Base-by-base conservation (phyloP, 208 protist genomes). In the Leishmania turanica region DNA sequence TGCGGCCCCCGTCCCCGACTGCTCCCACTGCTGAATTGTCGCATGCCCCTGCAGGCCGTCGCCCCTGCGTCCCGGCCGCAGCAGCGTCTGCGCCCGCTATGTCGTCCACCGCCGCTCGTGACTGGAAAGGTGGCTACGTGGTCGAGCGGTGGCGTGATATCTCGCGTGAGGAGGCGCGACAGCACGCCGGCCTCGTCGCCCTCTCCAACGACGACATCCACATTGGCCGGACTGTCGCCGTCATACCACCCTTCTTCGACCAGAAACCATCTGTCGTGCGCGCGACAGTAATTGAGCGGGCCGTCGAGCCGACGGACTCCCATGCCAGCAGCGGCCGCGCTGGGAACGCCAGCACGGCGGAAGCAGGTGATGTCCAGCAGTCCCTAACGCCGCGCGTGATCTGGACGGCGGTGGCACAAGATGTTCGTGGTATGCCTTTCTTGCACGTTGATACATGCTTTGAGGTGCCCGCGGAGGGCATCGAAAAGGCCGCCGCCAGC, bases 211-310 rank as follows among this genome's bases (percentile, higher is more conserved):
- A 87, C 1, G 74, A 64, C 3, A 81, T 97, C 17, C 87, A 84
- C 40, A 68, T 85, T 77, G 93, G 93, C 37, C 78, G 85, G 74
- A 91, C 80, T 21, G 93, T 97, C 37, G 88, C 89, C 0, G 87
- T 92, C 42, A 86, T 97, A 21, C 89, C 90, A 40, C 91, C 93
- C 8, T 78, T 90, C 68, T 91, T 95, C 69, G 19, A 83, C 27
- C 87, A 95, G 64, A 77, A 86, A 49, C 93, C 93, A 21, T 91
- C 91, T 13, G 87, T 95, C 34, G 89, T 95, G 71, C 78, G 87
- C 19, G 93, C 90, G 15, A 89, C 89, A 42, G 76, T 97, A 27
- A 88, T 95, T 58, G 90, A 97, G 58, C 82, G 82, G 13, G 68
- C 82, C 0, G 64, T 78, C 27, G 60, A 79, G 58, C 64, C 74